A percentile compares a stretch with the other conserved stretches of the same genome.
Conservation (phyloP, 2,329 filamentous ascomycete species). For the Fusarium burgessii region DNA sequence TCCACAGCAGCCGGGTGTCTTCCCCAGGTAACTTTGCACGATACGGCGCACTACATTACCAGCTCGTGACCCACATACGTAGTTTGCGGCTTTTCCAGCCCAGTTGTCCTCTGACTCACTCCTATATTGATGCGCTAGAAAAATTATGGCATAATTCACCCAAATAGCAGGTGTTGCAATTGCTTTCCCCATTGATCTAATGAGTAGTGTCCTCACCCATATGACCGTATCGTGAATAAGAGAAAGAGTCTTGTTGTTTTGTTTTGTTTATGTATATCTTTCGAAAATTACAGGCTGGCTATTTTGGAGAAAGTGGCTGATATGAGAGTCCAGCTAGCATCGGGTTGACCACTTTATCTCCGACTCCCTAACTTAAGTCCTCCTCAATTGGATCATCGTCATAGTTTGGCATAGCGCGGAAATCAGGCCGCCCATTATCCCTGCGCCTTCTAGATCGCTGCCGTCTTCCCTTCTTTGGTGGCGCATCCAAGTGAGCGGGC, state of each 20-base stretch:
- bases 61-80: conserved; percentile 35
- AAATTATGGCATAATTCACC: too few relatives aligned
- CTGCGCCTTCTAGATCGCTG: conserved; percentile 33
- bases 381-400: conserved; percentile 52
- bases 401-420: conserved; percentile 50
- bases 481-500: conserved; percentile 1
- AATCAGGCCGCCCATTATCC: conserved; percentile 48
- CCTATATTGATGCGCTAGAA: not conserved
- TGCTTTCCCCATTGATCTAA: not conserved
- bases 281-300: not conserved
- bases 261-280: not conserved
- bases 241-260: not conserved
- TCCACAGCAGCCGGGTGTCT: conserved; percentile 17
- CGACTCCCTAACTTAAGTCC: conserved; percentile 14
- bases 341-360: conserved; percentile 1
- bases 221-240: not conserved
- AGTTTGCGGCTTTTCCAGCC: conserved; percentile 7
- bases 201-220: too few relatives aligned
- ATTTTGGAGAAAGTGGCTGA: not conserved
- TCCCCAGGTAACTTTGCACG: conserved; percentile 19
- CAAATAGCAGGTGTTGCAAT: not conserved
- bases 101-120: conserved; percentile 10
- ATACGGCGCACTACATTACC: conserved; percentile 31
- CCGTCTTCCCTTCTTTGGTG: conserved; percentile 23
- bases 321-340: not conserved